Evolutionary conservation across 1,284 basidiomycete genomes (phyloP), one percentile per base, ranked within the genome.

Genomic region (Cerioporus squamosus): DNA sequence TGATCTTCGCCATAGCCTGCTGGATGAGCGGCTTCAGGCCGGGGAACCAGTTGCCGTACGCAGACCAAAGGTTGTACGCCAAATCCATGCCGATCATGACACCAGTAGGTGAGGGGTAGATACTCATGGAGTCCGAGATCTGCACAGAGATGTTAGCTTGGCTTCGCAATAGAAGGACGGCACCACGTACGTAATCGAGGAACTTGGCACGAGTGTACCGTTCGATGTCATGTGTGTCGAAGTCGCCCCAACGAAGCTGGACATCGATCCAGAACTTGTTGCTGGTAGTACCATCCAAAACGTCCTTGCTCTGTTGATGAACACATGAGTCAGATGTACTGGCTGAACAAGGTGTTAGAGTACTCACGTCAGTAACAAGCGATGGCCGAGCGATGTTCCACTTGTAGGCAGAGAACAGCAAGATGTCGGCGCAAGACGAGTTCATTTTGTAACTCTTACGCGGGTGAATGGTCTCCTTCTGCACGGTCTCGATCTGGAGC

Each of bases 361-460:
- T 22, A 78, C 87, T 72, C 69, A 90, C 93, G 71, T 99, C 97
- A 14, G 95, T 97, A 47, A 97, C 89, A 46, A 99, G 86, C 17
- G 96, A 98, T 1, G 97, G 97, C 29, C 95, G 88, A 15, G 95
- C 91, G 66, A 99, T 97, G 72, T 98, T 98, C 97, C 97, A 99
- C 86, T 96, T 96, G 79, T 95, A 94, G 2, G 93, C 92, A 23
- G 96, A 97, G 85, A 99, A 99, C 52, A 99, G 82, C 36, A 99
- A 82, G 68, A 99, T 96, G 72, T 99, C 97, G 57, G 97, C 97
- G 65, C 92, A 94, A 39, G 92, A 94, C 12, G 96, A 97, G 77
- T 98, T 99, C 95, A 99, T 98, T 84, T 98, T 98, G 87, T 99
- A 99, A 82, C 94, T 97, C 83, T 98, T 99, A 78, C 97, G 92